Conservation (phyloP, 768 basidiomycete species). For the Termitomyces sp. region DNA sequence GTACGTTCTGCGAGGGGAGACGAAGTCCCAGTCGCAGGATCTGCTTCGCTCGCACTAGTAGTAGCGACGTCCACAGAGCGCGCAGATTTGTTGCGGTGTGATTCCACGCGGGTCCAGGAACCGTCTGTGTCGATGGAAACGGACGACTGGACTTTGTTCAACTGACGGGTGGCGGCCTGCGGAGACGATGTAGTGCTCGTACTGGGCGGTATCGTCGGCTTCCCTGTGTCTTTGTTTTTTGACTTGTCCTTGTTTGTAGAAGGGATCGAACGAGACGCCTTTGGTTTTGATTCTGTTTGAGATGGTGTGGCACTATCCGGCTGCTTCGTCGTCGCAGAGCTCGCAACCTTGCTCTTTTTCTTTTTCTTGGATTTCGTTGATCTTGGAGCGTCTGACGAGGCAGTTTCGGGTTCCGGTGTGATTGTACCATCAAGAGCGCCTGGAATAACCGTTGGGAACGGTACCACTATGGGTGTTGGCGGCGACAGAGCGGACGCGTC, state of each 20-base stretch:
- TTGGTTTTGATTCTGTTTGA: slow-evolving; percentile 12
- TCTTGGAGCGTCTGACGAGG: background rate
- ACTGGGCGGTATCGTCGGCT: background rate
- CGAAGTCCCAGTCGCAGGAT: slow-evolving; percentile 34
- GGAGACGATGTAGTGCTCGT: slow-evolving; percentile 4
- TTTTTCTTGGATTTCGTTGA: slow-evolving; percentile 14
- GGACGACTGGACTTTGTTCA: slow-evolving; percentile 24
- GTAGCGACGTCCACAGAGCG: slow-evolving; percentile 32
- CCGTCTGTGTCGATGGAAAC: slow-evolving; percentile 46
- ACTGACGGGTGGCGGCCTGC: slow-evolving; percentile 10
- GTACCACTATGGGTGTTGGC: slow-evolving; percentile 15
- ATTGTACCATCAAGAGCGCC: slow-evolving; percentile 34
- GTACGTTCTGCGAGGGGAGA: slow-evolving; percentile 31
- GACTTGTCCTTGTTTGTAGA: background rate
- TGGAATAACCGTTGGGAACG: slow-evolving; percentile 36
- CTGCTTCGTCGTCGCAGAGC: background rate
- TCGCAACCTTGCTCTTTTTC: slow-evolving; percentile 31
- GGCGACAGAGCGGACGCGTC: background rate
- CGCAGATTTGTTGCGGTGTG: slow-evolving; percentile 22
- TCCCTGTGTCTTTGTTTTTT: background rate
- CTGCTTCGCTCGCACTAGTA: slow-evolving; percentile 48
- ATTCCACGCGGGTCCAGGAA: slow-evolving; percentile 71
- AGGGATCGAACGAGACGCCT: slow-evolving; percentile 20
- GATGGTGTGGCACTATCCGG: background rate
- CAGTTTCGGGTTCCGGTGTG: background rate